These are phyloP conservation scores for Ilyonectria robusta DNA, from an alignment of 2,329 filamentous ascomycete species.

Conservation along the genomic window DNA sequence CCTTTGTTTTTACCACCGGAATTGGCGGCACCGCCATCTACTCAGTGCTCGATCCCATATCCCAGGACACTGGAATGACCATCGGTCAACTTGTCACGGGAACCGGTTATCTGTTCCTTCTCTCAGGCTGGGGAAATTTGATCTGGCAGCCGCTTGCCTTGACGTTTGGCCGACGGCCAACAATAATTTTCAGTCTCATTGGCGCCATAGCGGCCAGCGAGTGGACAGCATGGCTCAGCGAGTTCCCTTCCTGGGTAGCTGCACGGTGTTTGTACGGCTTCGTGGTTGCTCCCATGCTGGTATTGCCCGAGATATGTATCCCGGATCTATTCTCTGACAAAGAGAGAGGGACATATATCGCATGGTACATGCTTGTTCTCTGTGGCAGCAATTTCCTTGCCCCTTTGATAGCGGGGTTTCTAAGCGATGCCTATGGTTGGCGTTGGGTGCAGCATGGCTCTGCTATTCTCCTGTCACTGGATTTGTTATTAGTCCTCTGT, in stretches of 20 bases:
- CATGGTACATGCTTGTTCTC: slow-evolving; percentile 59
- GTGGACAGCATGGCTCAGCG: too few species aligned
- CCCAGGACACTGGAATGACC: neutral
- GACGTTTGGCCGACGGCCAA: slow-evolving; percentile 57
- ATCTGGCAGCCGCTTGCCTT: slow-evolving; percentile 63
- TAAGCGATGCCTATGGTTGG: slow-evolving; percentile 64
- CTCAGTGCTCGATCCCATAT: slow-evolving; percentile 1
- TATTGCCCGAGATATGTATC: slow-evolving; percentile 51
- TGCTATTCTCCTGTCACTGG: slow-evolving; percentile 63
- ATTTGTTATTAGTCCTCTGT: slow-evolving; percentile 62
- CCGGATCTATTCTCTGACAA: slow-evolving; percentile 59
- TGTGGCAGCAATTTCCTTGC: slow-evolving; percentile 61
- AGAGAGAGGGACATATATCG: slow-evolving; percentile 59
- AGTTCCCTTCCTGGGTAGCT: too few species aligned
- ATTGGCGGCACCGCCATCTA: slow-evolving; percentile 2
- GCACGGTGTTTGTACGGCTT: slow-evolving; percentile 34
- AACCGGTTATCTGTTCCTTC: slow-evolving; percentile 49
- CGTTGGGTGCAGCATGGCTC: slow-evolving; percentile 65
- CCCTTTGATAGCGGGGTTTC: slow-evolving; percentile 64
- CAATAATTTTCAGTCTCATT: too few species aligned
- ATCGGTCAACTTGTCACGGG: neutral
- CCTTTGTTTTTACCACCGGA: neutral
- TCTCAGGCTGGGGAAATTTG: slow-evolving; percentile 58
- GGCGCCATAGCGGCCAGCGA: too few species aligned
- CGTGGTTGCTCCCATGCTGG: slow-evolving; percentile 49